A percentile compares a stretch with the other conserved stretches of the same genome.
phyloP scores from a whole-genome alignment of 306 rosid species.

The Sphenostylis stenocarpa region DNA sequence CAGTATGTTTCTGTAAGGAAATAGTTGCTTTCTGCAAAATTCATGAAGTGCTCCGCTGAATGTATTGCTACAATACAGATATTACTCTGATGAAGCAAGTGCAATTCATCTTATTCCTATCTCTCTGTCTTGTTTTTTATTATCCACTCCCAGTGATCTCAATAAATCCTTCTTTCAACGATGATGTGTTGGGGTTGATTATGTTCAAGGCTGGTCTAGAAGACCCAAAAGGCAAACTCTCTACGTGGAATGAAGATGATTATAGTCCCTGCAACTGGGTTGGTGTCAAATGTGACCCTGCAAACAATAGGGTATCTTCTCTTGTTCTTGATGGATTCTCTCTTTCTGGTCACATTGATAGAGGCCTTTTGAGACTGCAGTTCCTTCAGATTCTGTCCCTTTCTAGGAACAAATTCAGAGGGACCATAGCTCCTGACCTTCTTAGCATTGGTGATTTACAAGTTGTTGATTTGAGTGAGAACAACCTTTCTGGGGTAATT shows the following conservation, averaged over 20 bases:
- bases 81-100: constrained; percentile 50
- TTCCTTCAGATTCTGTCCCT: constrained; percentile 71
- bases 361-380: constrained; percentile 72
- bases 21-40: constrained; percentile 8
- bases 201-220: constrained; percentile 78
- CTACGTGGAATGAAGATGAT: constrained; percentile 83
- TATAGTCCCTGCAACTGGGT: constrained; percentile 71
- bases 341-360: constrained; percentile 79
- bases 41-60: constrained; percentile 22
- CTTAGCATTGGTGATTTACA: constrained; percentile 52
- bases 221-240: constrained; percentile 70
- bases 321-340: constrained; percentile 74
- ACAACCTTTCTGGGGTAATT: constrained; percentile 64
- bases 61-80: neutral
- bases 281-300: constrained; percentile 74
- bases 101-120: constrained; percentile 34
- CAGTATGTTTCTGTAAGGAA: constrained; percentile 4
- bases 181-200: constrained; percentile 81
- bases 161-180: constrained; percentile 65
- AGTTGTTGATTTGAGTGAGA: constrained; percentile 73
- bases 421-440: constrained; percentile 74
- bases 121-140: constrained; percentile 40
- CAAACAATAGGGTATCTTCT: constrained; percentile 64
- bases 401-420: constrained; percentile 75
- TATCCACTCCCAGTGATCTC: constrained; percentile 43